These are phyloP conservation scores for Salix brachista DNA, from an alignment of 345 rosid genomes.

Conservation along the genomic window DNA sequence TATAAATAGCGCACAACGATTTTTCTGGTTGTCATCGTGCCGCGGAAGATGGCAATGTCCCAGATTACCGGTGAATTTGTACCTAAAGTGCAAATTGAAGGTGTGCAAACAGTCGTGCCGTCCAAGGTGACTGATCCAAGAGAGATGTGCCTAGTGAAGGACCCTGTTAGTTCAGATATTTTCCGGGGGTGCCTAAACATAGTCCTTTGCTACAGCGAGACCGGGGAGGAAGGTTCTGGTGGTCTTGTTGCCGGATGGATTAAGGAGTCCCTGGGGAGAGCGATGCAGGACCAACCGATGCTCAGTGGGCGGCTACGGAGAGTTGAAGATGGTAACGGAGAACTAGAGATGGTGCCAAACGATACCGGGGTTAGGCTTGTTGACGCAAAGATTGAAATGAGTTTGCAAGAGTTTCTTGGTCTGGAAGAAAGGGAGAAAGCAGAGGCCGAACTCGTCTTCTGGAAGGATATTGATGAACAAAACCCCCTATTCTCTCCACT, in stretches of 20 bases:
- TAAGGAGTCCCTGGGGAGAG: constrained; percentile 62
- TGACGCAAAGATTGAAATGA: constrained; percentile 45
- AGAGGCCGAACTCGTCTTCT: constrained; percentile 56
- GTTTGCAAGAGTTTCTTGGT: constrained; percentile 51
- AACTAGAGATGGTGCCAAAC: constrained; percentile 64
- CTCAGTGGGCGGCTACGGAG: constrained; percentile 54
- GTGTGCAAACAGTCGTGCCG: constrained; percentile 53
- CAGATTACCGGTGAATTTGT: not conserved
- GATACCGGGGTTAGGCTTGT: constrained; percentile 66
- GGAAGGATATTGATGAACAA: constrained; percentile 71
- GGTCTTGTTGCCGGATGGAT: constrained; percentile 70
- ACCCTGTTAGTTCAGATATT: constrained; percentile 34
- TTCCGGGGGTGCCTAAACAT: constrained; percentile 46
- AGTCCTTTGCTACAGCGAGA: constrained; percentile 42
- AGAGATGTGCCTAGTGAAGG: constrained; percentile 26
- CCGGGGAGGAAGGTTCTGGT: constrained; percentile 43
- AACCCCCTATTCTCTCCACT: constrained; percentile 68
- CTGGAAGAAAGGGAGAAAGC: constrained; percentile 31
- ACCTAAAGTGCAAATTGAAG: constrained; percentile 39
- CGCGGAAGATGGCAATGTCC: constrained; percentile 17
- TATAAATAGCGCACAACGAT: not conserved
- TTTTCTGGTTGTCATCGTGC: not conserved
- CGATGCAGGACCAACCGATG: constrained; percentile 52
- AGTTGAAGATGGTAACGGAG: constrained; percentile 33
- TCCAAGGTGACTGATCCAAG: constrained; percentile 47